phyloP scores from a whole-genome alignment of 1,284 basidiomycete species.

The Schizophyllum amplum region DNA sequence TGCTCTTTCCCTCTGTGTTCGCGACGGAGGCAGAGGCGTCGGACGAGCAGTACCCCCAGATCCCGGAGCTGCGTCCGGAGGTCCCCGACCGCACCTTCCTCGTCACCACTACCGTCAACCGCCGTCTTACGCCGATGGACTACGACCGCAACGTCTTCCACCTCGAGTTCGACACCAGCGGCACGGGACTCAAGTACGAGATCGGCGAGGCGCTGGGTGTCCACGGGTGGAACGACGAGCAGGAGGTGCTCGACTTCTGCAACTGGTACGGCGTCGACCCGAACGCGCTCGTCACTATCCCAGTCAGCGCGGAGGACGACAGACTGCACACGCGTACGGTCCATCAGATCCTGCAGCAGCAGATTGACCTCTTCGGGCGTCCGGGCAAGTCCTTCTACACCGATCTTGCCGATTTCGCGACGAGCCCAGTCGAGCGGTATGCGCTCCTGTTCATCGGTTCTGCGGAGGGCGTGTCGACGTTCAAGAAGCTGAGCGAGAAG shows the following conservation, averaged over 20 bases:
- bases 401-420: constrained; percentile 77
- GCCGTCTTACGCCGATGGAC: constrained; percentile 86
- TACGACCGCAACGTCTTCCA: constrained; percentile 99
- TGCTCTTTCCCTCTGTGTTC: constrained; percentile 83
- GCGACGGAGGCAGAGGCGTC: constrained; percentile 23
- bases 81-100: constrained; percentile 87
- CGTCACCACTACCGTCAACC: constrained; percentile 90
- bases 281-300: constrained; percentile 76
- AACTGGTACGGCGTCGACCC: constrained; percentile 87
- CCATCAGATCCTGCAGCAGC: constrained; percentile 93
- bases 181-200: constrained; percentile 91
- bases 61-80: constrained; percentile 79
- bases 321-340: constrained; percentile 84
- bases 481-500: constrained; percentile 93
- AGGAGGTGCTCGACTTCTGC: constrained; percentile 88
- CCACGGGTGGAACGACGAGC: constrained; percentile 95
- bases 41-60: constrained; percentile 42
- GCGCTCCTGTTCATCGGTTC: constrained; percentile 90
- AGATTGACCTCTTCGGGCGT: constrained; percentile 93
- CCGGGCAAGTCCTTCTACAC: constrained; percentile 96
- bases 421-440: constrained; percentile 65
- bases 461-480: constrained; percentile 84
- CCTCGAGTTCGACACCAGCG: constrained; percentile 89
- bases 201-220: constrained; percentile 97
- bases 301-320: constrained; percentile 54